Base-by-base conservation (phyloP, 2,329 filamentous ascomycete genomes). In the Aspergillus proliferans region DNA sequence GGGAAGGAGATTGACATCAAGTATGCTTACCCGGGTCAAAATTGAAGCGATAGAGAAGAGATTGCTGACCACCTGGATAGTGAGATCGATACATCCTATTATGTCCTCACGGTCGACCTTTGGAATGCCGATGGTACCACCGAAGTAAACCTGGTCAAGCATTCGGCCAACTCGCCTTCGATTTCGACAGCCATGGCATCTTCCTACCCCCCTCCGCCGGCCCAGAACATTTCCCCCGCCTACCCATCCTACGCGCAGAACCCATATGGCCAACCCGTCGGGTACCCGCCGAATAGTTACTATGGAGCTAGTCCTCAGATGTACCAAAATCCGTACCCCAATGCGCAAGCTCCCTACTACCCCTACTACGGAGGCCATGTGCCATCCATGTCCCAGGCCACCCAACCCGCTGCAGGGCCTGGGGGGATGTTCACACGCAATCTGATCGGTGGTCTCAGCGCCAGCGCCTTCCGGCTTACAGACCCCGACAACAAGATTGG, bases 391-490 rank as follows among this genome's bases (percentile, higher is more conserved):
- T 63, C 72, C 46, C 68, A 71, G 34, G 58, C 67, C 45, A 57
- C 71, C 51, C 63, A 61, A 33, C 61, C 64, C 19, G 50, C 62
- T 15, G 70, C 71, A 51, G 78, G 67, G 52, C 83, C 85, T 1
- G 83, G 84, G 34, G 88, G 88, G 48, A 94, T 95, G 88, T 95
- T 92, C 65, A 96, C 91, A 0, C 78, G 92, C 46, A 98, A 97
- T 63, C 79, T 98, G 8, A 97, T 98, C 55, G 93, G 93, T 2
- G 95, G 88, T 66, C 76, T 95, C 46, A 85, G 88, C 5, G 90
- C 91, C 28, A 95, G 91, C 62, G 92, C 92, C 1, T 92, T 91
- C 64, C 83, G 86, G 28, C 78, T 97, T 47, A 84, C 82, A 2
- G 91, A 97, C 58, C 81, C 84, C 0, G 76, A 87, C 14, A 85